Evolutionary conservation across 805 yeast species (phyloP), one percentile per base, ranked within the genome.

Genomic region (Cephaloascus fragrans): DNA sequence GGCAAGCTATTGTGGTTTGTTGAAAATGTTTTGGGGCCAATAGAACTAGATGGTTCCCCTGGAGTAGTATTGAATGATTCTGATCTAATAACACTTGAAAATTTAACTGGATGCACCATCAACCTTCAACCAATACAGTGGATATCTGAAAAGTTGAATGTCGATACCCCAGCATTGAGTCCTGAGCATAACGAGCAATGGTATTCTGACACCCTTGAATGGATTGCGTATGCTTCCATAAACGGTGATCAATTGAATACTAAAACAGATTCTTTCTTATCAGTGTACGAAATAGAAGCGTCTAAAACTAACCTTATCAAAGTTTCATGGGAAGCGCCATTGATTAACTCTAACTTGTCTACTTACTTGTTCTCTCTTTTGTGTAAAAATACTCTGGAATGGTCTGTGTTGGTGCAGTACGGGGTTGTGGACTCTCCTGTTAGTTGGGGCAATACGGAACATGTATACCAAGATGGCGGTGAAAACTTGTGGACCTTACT

Each of bases 361-460:
- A 23, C 6, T 8, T 23, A 12, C 10, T 23, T 23, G 12, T 23
- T 8, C 12, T 6, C 28, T 6, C 6, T 23, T 8, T 8, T 23
- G 28, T 23, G 28, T 12, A 12, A 23, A 8, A 12, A 12, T 57
- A 63, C 61, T 43, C 52, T 37, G 48, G 48, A 1, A 16, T 59
- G 4, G 15, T 51, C 2, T 39, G 39, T n/a, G 42, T 49, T 35
- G 8, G 20, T 12, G 18, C 23, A 33, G 18, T 17, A 17, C 5
- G 67, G 65, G 2, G 52, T 55, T 1, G 47, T 40, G 26, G 58
- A 59, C 39, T 34, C 48, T 1, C 53, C 55, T 29, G 47, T 47
- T 18, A 45, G 57, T 29, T 59, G 48, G 36, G 53, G 50, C 5
- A 8, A 36, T 0, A 45, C 47, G 6, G 61, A 56, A 33, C 67